These are phyloP conservation scores for Xylariaceae sp. DNA, from an alignment of 2,329 filamentous ascomycete species.

Conservation along the genomic window DNA sequence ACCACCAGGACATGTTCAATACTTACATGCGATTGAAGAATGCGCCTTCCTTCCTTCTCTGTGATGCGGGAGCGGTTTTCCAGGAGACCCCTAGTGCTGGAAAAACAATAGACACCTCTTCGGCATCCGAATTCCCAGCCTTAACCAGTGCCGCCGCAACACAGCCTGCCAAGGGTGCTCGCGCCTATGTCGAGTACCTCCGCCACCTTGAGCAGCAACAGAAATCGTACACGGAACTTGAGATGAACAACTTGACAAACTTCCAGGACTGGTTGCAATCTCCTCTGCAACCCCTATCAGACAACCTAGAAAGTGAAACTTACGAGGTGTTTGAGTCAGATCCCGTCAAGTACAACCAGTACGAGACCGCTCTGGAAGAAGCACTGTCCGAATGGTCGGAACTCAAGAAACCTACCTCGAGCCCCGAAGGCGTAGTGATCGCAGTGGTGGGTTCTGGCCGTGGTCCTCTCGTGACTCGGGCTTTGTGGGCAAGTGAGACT, in stretches of 20 bases:
- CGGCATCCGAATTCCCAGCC: slow-evolving; percentile 59
- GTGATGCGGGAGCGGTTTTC: slow-evolving; percentile 51
- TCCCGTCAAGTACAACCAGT: slow-evolving; percentile 95
- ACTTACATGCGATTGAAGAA: slow-evolving; percentile 61
- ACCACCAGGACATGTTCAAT: slow-evolving; percentile 57
- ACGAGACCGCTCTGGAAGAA: slow-evolving; percentile 76
- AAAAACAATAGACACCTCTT: slow-evolving; percentile 33
- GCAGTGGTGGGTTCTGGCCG: slow-evolving; percentile 91
- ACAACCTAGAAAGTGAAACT: slow-evolving; percentile 94
- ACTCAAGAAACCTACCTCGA: slow-evolving; percentile 68
- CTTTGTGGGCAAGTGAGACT: slow-evolving; percentile 69
- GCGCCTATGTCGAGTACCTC: slow-evolving; percentile 68
- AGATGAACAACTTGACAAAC: slow-evolving; percentile 48
- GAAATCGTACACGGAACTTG: slow-evolving; percentile 50
- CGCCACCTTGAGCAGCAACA: slow-evolving; percentile 80
- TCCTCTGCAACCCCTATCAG: slow-evolving; percentile 86
- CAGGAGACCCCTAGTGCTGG: slow-evolving; percentile 32
- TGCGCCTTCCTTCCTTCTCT: slow-evolving; percentile 58
- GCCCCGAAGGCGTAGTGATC: slow-evolving; percentile 69
- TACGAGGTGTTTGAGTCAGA: slow-evolving; percentile 99
- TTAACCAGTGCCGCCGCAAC: slow-evolving; percentile 58
- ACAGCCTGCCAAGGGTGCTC: slow-evolving; percentile 38
- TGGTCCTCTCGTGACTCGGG: slow-evolving; percentile 84
- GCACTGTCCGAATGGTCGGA: slow-evolving; percentile 75
- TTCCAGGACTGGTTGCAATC: slow-evolving; percentile 95